Evolutionary conservation across 352 stramenopile species (phyloP).

Genomic region (Phytophthora europaea): DNA sequence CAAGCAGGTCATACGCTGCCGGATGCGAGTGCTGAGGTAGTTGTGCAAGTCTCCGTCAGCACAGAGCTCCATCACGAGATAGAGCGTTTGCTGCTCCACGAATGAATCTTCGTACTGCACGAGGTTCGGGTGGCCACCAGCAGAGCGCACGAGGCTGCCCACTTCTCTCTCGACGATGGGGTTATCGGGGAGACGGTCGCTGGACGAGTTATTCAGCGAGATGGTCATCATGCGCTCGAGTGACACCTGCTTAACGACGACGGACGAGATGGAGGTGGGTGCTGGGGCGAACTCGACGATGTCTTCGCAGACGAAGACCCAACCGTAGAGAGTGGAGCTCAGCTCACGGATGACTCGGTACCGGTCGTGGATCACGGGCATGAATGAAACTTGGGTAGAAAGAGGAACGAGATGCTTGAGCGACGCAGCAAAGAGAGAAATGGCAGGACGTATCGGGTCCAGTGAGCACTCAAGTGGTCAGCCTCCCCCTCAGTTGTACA

Average conservation of each 20-base stretch:
- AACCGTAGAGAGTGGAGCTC: slow-evolving; percentile 1
- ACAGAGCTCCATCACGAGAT: slow-evolving; percentile 58
- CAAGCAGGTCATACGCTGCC: slow-evolving; percentile 30
- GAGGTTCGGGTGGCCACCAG: slow-evolving; percentile 56
- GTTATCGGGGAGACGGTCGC: slow-evolving; percentile 44
- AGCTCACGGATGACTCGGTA: not conserved
- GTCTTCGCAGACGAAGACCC: slow-evolving; percentile 2
- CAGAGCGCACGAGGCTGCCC: slow-evolving; percentile 37
- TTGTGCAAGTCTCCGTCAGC: slow-evolving; percentile 48
- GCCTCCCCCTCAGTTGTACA: not conserved
- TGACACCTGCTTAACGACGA: slow-evolving; percentile 63
- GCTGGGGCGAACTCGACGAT: not conserved
- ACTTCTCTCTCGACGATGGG: slow-evolving; percentile 53
- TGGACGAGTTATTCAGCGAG: slow-evolving; percentile 21
- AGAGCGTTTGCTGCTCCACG: slow-evolving; percentile 47
- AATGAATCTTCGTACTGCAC: slow-evolving; percentile 57
- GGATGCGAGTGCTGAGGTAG: slow-evolving; percentile 31
- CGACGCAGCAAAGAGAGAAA: not conserved
- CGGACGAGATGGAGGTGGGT: slow-evolving; percentile 1
- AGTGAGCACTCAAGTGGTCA: not conserved
- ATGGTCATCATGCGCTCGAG: slow-evolving; percentile 41
- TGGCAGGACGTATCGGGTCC: not conserved
- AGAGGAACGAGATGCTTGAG: not conserved
- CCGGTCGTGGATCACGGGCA: slow-evolving; percentile 20
- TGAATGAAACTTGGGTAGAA: not conserved